Conservation (phyloP, 495 filamentous ascomycete species). For the Saxophila tyrrhenica region DNA sequence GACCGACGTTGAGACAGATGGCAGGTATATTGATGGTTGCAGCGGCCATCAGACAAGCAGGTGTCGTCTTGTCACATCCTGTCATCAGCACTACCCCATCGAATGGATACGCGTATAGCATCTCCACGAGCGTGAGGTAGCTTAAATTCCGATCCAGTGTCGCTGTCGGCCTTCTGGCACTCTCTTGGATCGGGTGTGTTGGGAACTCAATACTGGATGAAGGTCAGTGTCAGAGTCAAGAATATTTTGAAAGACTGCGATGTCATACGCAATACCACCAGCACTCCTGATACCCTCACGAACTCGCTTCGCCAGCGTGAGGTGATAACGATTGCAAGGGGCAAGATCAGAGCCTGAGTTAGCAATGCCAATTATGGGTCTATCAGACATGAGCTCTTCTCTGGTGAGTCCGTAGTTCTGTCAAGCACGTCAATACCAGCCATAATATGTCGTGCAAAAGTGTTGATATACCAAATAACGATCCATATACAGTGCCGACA, state of each 20-base stretch:
- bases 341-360: slow-evolving; percentile 45
- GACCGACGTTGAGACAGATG: slow-evolving; percentile 45
- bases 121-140: slow-evolving; percentile 41
- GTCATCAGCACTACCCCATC: slow-evolving; percentile 46
- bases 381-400: slow-evolving; percentile 43
- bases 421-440: no score
- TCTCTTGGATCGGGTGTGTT: slow-evolving; percentile 47
- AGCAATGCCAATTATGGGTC: slow-evolving; percentile 48
- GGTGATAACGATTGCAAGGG: slow-evolving; percentile 44
- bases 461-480: no score
- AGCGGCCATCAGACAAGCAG: slow-evolving; percentile 46
- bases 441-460: no score
- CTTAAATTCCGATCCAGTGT: slow-evolving; percentile 44
- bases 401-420: slow-evolving; percentile 44
- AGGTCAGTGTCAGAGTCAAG: neutral
- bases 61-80: slow-evolving; percentile 49
- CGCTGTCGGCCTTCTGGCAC: slow-evolving; percentile 38
- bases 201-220: slow-evolving; percentile 25
- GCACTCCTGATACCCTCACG: slow-evolving; percentile 43
- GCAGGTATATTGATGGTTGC: slow-evolving; percentile 48
- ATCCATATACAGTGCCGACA: slow-evolving; percentile 44
- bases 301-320: slow-evolving; percentile 42
- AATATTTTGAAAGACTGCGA: neutral
- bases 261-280: slow-evolving; percentile 45
- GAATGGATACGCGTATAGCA: slow-evolving; percentile 42